phyloP scores from a whole-genome alignment of 208 protist genomes.

The Wallacemonas collosoma region DNA sequence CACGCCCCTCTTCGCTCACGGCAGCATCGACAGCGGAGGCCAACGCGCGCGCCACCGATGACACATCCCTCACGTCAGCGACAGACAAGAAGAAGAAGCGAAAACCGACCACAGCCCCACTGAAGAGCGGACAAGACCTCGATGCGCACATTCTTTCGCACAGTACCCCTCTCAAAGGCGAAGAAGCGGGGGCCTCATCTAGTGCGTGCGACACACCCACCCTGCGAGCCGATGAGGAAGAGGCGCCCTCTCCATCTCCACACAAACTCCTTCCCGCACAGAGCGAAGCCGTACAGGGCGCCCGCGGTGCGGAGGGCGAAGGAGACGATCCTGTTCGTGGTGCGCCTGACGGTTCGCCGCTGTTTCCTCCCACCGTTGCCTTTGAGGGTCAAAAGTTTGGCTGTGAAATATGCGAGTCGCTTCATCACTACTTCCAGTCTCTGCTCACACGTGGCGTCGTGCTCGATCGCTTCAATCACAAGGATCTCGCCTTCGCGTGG shows the following conservation, averaged over 20 bases:
- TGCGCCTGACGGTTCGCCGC: background rate
- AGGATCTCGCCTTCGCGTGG: conserved; percentile 81
- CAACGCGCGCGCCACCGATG: background rate
- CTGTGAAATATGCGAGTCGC: conserved; percentile 55
- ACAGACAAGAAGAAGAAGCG: background rate
- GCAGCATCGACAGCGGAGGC: background rate
- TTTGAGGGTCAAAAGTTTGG: conserved; percentile 4
- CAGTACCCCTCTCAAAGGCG: conserved; percentile 17
- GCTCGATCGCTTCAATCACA: conserved; percentile 81
- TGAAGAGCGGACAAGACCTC: conserved; percentile 11
- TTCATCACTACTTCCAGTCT: conserved; percentile 77
- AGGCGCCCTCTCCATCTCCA: conserved; percentile 1
- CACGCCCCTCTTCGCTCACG: background rate
- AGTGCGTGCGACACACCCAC: background rate
- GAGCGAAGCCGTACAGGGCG: no score
- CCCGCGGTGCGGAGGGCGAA: background rate
- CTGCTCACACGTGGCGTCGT: conserved; percentile 78
- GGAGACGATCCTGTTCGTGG: no score
- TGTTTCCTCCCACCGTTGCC: background rate
- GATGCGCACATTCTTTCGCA: conserved; percentile 24
- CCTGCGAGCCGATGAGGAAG: background rate
- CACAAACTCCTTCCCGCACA: background rate
- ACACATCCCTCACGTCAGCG: background rate
- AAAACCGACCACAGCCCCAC: background rate
- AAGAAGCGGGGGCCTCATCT: background rate